Evolutionary conservation across 176 grass and related monocot genomes (phyloP).

Genomic region (Rhynchospora tenuis): DNA sequence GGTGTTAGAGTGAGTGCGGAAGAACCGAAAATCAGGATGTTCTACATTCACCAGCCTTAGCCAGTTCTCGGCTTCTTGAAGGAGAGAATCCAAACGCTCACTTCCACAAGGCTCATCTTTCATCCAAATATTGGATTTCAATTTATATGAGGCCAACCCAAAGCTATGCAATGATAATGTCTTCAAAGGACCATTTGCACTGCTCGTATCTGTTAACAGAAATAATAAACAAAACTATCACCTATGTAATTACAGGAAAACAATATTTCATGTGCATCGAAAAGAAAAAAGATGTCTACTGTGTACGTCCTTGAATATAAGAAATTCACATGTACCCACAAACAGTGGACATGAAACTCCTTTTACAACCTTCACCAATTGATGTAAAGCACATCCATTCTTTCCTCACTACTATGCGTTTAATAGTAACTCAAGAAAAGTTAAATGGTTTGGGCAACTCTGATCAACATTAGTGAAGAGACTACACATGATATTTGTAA

Average conservation of each 20-base stretch:
- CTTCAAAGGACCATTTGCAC: slow-evolving; percentile 4
- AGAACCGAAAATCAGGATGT: slow-evolving; percentile 87
- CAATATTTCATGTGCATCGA: not conserved
- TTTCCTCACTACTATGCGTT: too few species aligned
- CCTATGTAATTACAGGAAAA: not conserved
- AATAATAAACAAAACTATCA: not conserved
- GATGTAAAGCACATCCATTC: not conserved
- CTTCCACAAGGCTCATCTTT: slow-evolving; percentile 36
- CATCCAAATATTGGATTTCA: slow-evolving; percentile 56
- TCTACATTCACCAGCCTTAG: slow-evolving; percentile 53
- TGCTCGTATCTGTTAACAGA: slow-evolving; percentile 28
- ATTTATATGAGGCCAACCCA: slow-evolving; percentile 80
- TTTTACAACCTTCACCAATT: not conserved
- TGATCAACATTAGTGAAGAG: not conserved
- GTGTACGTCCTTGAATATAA: not conserved
- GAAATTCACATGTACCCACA: not conserved
- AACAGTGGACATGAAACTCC: not conserved
- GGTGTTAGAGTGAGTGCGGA: slow-evolving; percentile 36
- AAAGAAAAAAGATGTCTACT: not conserved
- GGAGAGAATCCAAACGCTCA: slow-evolving; percentile 36
- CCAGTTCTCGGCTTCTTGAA: slow-evolving; percentile 71
- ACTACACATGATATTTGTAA: not conserved
- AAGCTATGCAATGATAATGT: slow-evolving; percentile 48
- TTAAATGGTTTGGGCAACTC: not conserved
- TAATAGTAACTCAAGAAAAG: not conserved